Base-by-base conservation (phyloP, 2,329 filamentous ascomycete species). In the Coleophoma eucalyptorum region DNA sequence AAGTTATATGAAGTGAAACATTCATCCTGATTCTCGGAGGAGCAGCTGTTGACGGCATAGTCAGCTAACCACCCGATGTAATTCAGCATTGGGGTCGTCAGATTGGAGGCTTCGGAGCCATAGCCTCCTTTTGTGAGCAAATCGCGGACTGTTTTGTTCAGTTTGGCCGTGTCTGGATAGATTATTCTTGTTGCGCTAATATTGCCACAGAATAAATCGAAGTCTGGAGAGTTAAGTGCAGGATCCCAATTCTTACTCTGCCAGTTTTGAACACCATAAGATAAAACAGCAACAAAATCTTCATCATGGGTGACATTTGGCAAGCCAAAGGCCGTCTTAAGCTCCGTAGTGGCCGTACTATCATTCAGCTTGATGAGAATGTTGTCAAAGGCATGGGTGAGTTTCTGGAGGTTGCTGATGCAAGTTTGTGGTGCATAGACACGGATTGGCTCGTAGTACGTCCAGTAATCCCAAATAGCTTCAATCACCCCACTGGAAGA, bases 401-500 rank as follows among this genome's bases (percentile, higher is more conserved):
- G 66, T 32, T 80, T 83, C 62, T 87, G 83, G 0, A 83, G 85
- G 1, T 77, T 77, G 1, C 73, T 69, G 34, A 91, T 77, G 62
- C 90, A 94, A 32, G 80, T 77, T 0, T 75, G 70, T 11, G 82
- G 80, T 2, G 70, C 82, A 51, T 77, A 79, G 16, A 76, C 64
- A 12, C 79, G 72, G 50, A 83, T 74, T 0, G 82, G 77, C 61
- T 82, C 79, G 59, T 74, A 84, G 61, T 84, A 85, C 55, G 78
- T 68, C 60, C 88, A 93, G 68, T 85, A 93, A 59, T 94, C 88
- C 57, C 82, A 83, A 50, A 94, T 87, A 3, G 89, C 89, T 52
- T 81, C 80, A 0, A 87, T 89, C 1, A 94, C 89, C 1, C 87
- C 90, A 0, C 88, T 93, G 0, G 87, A 91, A 0, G 87, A 86